Conservation (phyloP, 805 yeast species). For the Suhomyces faveliae region DNA sequence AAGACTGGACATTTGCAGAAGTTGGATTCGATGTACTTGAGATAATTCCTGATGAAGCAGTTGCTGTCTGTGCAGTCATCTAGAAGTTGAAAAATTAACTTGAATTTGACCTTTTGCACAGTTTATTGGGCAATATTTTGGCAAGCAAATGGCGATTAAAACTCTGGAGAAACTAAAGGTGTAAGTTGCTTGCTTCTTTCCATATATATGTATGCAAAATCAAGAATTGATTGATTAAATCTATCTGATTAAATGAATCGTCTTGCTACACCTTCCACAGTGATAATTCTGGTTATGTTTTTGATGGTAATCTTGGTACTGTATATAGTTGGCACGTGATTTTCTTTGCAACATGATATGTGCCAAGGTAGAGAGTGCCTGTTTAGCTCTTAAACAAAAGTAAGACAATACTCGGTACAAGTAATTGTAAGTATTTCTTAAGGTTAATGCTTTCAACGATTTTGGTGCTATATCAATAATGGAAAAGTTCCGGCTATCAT, state of each 20-base stretch:
- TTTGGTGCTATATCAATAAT: neutral
- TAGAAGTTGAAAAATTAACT: neutral
- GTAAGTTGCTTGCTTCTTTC: neutral
- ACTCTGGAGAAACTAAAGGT: neutral
- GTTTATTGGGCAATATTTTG: neutral
- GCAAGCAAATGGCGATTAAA: neutral
- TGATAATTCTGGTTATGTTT: neutral
- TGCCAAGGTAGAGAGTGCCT: neutral
- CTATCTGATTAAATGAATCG: neutral
- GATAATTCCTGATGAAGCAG: neutral
- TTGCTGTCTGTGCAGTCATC: constrained; percentile 1
- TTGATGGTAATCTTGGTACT: neutral
- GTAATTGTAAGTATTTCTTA: neutral
- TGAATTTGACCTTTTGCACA: neutral
- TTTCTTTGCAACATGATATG: neutral
- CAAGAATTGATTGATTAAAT: neutral
- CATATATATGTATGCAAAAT: neutral
- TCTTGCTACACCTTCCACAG: neutral
- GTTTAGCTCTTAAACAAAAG: neutral
- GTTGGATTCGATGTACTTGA: neutral
- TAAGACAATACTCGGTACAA: neutral
- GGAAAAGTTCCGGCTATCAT: neutral
- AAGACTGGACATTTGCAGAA: neutral
- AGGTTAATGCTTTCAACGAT: too few species aligned
- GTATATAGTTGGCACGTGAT: neutral